Evolutionary conservation across 257 asterid species (phyloP).

Genomic region (Nicotiana benthamiana): DNA sequence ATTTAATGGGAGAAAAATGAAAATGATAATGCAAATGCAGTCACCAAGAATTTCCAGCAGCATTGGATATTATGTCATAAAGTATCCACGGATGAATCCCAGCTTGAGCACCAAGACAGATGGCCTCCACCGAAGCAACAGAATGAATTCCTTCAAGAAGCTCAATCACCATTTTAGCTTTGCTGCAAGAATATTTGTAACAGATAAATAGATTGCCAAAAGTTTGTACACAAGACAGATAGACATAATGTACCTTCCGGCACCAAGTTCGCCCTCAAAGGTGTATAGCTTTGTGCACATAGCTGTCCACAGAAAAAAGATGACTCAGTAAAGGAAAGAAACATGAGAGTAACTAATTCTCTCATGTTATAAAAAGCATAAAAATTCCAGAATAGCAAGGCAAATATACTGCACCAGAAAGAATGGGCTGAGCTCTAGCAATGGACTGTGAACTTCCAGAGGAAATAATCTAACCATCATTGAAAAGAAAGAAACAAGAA

Average conservation of each 20-base stretch:
- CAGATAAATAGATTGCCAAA: not conserved
- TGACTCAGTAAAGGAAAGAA: constrained; percentile 14
- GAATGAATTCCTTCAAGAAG: constrained; percentile 96
- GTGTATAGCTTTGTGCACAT: constrained; percentile 55
- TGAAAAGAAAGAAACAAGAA: constrained; percentile 22
- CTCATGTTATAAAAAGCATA: not conserved
- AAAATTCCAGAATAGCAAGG: constrained; percentile 12
- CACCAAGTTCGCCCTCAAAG: constrained; percentile 76
- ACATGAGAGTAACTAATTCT: not conserved
- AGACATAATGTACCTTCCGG: constrained; percentile 60
- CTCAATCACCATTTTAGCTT: constrained; percentile 76
- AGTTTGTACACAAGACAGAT: not conserved
- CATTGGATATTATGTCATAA: constrained; percentile 85
- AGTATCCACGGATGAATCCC: constrained; percentile 92
- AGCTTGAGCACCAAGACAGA: constrained; percentile 80
- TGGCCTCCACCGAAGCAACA: constrained; percentile 88
- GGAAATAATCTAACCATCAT: constrained; percentile 51
- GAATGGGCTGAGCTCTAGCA: constrained; percentile 60
- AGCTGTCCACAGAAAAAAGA: constrained; percentile 48
- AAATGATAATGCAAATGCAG: not conserved
- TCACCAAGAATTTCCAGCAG: constrained; percentile 98
- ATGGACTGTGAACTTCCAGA: constrained; percentile 66
- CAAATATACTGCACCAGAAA: constrained; percentile 52
- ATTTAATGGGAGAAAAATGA: not conserved
- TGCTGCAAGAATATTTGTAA: constrained; percentile 40